These are phyloP conservation scores for Aspergillus heteromorphus DNA, from an alignment of 495 filamentous ascomycete species.

Conservation along the genomic window DNA sequence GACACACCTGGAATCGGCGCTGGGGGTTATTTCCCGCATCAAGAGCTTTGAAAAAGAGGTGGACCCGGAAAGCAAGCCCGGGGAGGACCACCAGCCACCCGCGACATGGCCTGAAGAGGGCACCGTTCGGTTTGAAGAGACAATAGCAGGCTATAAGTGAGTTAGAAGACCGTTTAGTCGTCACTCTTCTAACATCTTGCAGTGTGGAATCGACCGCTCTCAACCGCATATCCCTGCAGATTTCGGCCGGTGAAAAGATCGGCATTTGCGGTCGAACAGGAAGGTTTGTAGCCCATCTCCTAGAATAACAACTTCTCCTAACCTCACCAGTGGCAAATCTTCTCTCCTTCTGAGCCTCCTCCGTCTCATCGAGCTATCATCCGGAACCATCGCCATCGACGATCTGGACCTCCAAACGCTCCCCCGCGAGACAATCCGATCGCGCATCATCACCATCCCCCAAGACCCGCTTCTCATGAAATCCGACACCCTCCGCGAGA, in stretches of 20 bases:
- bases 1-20: not conserved
- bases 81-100: not conserved
- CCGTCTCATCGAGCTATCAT: not conserved
- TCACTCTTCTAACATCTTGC: not conserved
- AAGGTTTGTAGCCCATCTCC: not conserved
- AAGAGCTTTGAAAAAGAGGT: not conserved
- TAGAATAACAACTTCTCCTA: not conserved
- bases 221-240: not conserved
- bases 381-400: not conserved
- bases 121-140: not conserved
- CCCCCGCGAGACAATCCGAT: not conserved
- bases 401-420: not conserved
- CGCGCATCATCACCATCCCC: not conserved
- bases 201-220: not conserved
- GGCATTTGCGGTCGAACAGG: not conserved
- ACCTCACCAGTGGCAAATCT: not conserved
- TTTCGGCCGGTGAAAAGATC: not conserved
- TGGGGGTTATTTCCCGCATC: not conserved
- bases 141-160: not conserved
- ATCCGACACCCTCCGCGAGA: not conserved
- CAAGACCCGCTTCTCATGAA: not conserved
- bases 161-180: not conserved
- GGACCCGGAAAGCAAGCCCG: not conserved
- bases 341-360: not conserved
- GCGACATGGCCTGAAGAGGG: not conserved